These are phyloP conservation scores for Acanthochlamys bracteata DNA, from an alignment of 106 monocot genomes.

Conservation along the genomic window DNA sequence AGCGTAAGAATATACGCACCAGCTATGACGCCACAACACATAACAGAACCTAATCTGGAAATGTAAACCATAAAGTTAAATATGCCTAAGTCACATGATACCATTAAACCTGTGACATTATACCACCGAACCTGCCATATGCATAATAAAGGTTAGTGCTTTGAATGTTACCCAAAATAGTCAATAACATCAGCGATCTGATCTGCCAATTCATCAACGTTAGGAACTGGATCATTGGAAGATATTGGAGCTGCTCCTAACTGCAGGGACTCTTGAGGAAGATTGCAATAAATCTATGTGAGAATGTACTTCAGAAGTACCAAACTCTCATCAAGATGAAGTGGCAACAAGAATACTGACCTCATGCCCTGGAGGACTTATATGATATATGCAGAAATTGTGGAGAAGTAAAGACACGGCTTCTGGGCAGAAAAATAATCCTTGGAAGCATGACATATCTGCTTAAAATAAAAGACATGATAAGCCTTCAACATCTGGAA, in stretches of 20 bases:
- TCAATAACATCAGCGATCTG: conserved; percentile 88
- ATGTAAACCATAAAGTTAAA: conserved; percentile 4
- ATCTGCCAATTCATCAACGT: conserved; percentile 83
- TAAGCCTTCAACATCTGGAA: neutral
- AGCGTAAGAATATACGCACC: conserved; percentile 77
- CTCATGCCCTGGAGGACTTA: conserved; percentile 84
- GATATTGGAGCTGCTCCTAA: conserved; percentile 95
- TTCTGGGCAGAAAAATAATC: conserved; percentile 71
- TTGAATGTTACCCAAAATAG: conserved; percentile 64
- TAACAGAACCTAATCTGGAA: conserved; percentile 58
- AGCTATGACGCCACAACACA: conserved; percentile 66
- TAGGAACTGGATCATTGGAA: conserved; percentile 42
- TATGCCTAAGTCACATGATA: neutral
- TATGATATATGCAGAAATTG: conserved; percentile 87
- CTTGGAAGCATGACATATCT: conserved; percentile 91
- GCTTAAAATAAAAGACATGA: conserved; percentile 8
- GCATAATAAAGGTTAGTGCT: neutral
- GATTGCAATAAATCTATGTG: conserved; percentile 5
- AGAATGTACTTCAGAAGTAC: neutral
- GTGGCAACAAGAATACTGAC: conserved; percentile 32
- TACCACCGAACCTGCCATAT: neutral
- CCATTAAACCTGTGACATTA: neutral
- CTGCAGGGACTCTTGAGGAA: conserved; percentile 76
- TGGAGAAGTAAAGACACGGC: conserved; percentile 68
- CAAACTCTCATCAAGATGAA: neutral